Base-by-base conservation (phyloP, 1,284 basidiomycete genomes). In the Cutaneotrichosporon daszewskae region DNA sequence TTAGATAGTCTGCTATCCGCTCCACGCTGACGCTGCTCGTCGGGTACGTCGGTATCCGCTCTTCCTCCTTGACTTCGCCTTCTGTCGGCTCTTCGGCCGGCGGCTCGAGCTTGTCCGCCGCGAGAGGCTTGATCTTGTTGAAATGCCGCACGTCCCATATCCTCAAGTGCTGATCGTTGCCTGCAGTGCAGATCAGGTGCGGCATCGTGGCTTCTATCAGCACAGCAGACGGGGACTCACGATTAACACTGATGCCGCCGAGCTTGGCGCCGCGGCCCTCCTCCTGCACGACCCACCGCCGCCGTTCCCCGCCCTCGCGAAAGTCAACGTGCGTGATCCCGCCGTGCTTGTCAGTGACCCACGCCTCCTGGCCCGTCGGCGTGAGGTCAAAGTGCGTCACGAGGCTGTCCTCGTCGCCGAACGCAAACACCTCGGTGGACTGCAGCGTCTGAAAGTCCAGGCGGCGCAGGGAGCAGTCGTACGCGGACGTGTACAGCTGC, bases 351-450 rank as follows among this genome's bases (percentile, higher is more conserved):
- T 75, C 74, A 4, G 61, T 58, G 11, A 68, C 43, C 72, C 72
- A 73, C 13, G 66, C 65, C 41, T 73, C 66, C 28, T 71, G 55
- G 0, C 72, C 74, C 5, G 53, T 55, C 1, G 66, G 66, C 8
- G 62, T 56, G 16, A 75, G 55, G 49, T 76, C 75, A 43, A 76
- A 74, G 27, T 71, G 68, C 11, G 67, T 72, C 48, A 74, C 65
- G 8, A 75, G 51, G 36, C 62, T 61, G 53, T 74, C 70, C 7
- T 65, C 66, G 50, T 74, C 66, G 8, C 58, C 51, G 19, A 69
- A 62, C 16, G 71, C 63, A 43, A 74, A 69, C 17, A 74, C 44
- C 45, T 75, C 72, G 10, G 59, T 59, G 5, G 71, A 73, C 14
- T 50, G 51, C 17, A 65, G 60, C 3, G 61, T 62, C n/a, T 60